A percentile compares a stretch with the other conserved stretches of the same genome.
phyloP scores from a whole-genome alignment of 768 basidiomycete genomes.

The Lactarius vividus region DNA sequence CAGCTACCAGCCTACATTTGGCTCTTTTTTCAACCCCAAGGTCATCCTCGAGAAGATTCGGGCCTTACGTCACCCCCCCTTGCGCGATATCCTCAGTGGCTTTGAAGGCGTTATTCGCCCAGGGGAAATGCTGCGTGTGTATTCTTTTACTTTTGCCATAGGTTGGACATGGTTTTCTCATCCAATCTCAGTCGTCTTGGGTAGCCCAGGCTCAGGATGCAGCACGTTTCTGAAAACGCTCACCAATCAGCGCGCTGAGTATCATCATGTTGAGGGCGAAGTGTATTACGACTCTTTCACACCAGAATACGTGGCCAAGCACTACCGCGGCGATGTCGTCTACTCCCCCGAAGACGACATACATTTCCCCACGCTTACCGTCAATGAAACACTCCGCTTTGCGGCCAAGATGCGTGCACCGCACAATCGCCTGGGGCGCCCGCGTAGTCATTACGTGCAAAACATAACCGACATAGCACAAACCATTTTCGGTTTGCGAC shows the following conservation, averaged over 20 bases:
- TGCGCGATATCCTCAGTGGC: conserved; percentile 51
- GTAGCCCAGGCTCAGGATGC: conserved; percentile 83
- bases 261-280: conserved; percentile 62
- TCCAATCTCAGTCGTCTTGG: conserved; percentile 63
- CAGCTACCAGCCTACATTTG: conserved; percentile 56
- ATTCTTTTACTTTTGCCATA: neutral
- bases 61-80: conserved; percentile 53
- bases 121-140: conserved; percentile 70
- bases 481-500: conserved; percentile 73
- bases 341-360: conserved; percentile 85
- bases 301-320: conserved; percentile 57
- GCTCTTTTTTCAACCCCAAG: conserved; percentile 57
- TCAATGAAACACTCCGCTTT: conserved; percentile 70
- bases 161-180: neutral
- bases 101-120: conserved; percentile 58
- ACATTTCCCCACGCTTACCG: conserved; percentile 82
- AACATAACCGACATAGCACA: conserved; percentile 51
- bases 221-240: conserved; percentile 80
- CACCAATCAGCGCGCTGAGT: conserved; percentile 72
- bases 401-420: conserved; percentile 70
- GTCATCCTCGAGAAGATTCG: conserved; percentile 44
- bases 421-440: conserved; percentile 45
- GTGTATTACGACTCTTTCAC: conserved; percentile 76
- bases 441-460: conserved; percentile 44
- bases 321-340: conserved; percentile 75